phyloP scores from a whole-genome alignment of 805 yeast species.

The Starmerella lactis-condensi region DNA sequence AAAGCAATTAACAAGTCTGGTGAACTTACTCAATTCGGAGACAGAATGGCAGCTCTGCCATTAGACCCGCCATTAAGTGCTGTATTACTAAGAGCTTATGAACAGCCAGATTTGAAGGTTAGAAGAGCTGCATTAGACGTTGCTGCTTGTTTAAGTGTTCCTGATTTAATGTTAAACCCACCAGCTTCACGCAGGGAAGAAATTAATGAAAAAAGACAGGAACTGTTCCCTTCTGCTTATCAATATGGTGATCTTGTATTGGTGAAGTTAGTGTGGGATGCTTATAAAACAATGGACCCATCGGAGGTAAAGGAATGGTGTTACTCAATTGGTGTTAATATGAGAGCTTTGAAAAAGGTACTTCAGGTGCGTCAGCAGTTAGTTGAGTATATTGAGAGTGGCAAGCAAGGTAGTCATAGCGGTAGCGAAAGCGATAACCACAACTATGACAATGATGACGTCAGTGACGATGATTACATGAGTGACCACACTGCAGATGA shows the following conservation, averaged over 20 bases:
- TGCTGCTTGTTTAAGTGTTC: conserved; percentile 83
- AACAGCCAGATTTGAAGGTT: conserved; percentile 23
- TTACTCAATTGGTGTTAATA: conserved; percentile 51
- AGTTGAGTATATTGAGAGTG: conserved; percentile 34
- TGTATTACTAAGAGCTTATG: conserved; percentile 56
- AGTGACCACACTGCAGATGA: neutral
- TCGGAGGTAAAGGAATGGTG: conserved; percentile 74
- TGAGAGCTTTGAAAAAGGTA: conserved; percentile 66
- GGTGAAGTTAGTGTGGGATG: conserved; percentile 57
- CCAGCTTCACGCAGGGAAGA: conserved; percentile 67
- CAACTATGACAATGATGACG: neutral
- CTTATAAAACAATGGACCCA: conserved; percentile 24
- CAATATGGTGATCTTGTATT: conserved; percentile 68
- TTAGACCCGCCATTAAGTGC: conserved; percentile 83
- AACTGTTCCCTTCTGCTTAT: conserved; percentile 50
- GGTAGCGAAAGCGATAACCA: too few relatives aligned
- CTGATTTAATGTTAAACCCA: conserved; percentile 67
- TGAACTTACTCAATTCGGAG: conserved; percentile 59
- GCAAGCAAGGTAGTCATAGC: neutral
- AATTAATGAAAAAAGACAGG: conserved; percentile 54
- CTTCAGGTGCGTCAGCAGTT: conserved; percentile 58
- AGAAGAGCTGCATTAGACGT: conserved; percentile 62
- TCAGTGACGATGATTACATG: neutral
- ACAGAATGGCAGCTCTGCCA: conserved; percentile 73
- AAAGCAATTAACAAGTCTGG: conserved; percentile 68